These are phyloP conservation scores for Microbotryum lychnidis-dioicae DNA, from an alignment of 1,284 basidiomycete species.

Conservation along the genomic window DNA sequence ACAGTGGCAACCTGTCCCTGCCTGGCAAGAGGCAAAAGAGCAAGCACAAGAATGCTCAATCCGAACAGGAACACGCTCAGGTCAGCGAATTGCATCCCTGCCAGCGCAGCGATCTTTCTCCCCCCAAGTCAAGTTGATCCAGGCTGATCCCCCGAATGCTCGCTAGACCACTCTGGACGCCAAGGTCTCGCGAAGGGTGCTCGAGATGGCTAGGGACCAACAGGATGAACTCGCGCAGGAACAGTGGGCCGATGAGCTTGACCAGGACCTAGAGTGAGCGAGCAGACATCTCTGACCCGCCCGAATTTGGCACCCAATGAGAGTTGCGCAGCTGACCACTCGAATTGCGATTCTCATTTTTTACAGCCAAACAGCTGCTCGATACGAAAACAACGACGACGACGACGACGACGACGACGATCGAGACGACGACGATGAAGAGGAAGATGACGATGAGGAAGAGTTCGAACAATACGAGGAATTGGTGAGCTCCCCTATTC, in stretches of 20 bases:
- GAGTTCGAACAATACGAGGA: conserved; percentile 49
- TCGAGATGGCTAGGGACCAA: conserved; percentile 85
- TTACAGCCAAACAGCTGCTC: too few species aligned
- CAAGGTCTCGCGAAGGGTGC: conserved; percentile 79
- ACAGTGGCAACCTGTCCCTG: conserved; percentile 25
- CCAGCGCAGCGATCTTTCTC: too few species aligned
- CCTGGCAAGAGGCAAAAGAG: conserved; percentile 32
- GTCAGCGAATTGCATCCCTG: too few species aligned
- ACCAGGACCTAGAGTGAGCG: conserved; percentile 16
- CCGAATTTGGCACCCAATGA: background rate
- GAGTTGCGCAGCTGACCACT: too few species aligned
- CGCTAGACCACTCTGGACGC: conserved; percentile 65
- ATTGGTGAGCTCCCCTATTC: conserved; percentile 39
- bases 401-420: conserved; percentile 16
- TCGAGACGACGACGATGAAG: conserved; percentile 12
- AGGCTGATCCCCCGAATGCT: background rate
- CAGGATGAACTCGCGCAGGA: conserved; percentile 62
- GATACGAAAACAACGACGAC: conserved; percentile 8
- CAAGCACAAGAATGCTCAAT: conserved; percentile 10
- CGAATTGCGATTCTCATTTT: too few species aligned
- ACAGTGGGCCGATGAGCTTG: conserved; percentile 9
- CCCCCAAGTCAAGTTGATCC: background rate
- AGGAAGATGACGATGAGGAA: conserved; percentile 44
- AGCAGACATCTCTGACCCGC: background rate
- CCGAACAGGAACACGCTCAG: too few species aligned